phyloP scores from a whole-genome alignment of 2,329 filamentous ascomycete genomes.

The Sporothrix brunneoviolacea region DNA sequence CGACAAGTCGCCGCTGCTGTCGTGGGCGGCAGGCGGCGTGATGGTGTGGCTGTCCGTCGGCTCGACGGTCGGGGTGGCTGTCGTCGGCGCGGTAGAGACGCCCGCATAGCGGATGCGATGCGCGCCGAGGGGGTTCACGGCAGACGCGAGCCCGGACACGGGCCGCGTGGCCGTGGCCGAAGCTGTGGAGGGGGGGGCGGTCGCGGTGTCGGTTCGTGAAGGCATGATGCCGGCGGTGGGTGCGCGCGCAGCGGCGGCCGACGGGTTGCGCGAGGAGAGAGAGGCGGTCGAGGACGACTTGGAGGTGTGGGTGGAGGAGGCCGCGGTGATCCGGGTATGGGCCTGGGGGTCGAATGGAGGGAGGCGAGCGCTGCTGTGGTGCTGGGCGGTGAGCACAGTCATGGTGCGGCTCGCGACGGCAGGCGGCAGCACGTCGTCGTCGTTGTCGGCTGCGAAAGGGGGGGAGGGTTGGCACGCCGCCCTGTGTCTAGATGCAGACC shows the following conservation, averaged over 20 bases:
- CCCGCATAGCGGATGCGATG: constrained; percentile 5
- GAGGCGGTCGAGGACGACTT: not conserved
- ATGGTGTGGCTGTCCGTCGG: not conserved
- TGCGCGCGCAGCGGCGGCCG: not conserved
- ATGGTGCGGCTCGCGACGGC: not conserved
- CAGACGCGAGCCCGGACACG: not conserved
- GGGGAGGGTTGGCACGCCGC: not conserved
- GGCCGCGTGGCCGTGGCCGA: not conserved
- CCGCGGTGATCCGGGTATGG: too few species aligned
- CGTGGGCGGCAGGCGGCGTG: constrained; percentile 2
- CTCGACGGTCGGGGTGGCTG: not conserved
- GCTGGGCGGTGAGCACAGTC: not conserved
- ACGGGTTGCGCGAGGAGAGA: not conserved
- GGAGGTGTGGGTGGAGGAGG: not conserved
- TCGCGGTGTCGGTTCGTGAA: constrained; percentile 7
- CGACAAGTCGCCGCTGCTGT: constrained; percentile 8
- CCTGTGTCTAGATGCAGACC: constrained; percentile 4
- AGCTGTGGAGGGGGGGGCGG: not conserved
- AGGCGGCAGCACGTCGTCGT: not conserved
- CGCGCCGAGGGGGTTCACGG: constrained; percentile 6
- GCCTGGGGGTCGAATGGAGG: too few species aligned
- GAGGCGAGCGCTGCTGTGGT: not conserved
- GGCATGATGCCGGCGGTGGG: constrained; percentile 6
- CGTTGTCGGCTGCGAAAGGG: not conserved
- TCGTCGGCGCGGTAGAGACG: not conserved